Conservation (phyloP, 139 green algal species). For the Gonium pectorale region DNA sequence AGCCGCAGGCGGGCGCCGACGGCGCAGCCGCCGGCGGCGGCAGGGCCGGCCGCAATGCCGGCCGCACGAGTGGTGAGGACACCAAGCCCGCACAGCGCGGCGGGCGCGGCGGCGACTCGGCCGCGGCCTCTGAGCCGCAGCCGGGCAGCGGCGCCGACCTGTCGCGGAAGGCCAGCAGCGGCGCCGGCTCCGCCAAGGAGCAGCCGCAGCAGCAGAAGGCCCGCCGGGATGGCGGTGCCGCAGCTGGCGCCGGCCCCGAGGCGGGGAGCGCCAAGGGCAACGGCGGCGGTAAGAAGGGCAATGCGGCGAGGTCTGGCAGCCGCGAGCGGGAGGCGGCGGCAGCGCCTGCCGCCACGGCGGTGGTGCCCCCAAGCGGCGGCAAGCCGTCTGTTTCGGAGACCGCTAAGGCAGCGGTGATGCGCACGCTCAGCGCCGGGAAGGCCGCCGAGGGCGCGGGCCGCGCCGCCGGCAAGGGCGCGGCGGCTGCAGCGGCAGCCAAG, state of each 20-base stretch:
- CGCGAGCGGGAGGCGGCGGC: neutral
- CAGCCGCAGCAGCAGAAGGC: neutral
- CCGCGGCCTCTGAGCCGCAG: neutral
- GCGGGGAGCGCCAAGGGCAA: neutral
- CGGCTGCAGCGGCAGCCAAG: neutral
- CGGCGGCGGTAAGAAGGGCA: neutral
- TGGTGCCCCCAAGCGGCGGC: neutral
- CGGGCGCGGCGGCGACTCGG: neutral
- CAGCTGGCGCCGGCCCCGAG: neutral
- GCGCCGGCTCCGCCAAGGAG: neutral
- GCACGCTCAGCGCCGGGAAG: neutral
- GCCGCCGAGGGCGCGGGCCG: neutral
- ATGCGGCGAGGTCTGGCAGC: neutral
- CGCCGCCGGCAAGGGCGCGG: neutral
- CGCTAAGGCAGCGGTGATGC: conserved; percentile 26
- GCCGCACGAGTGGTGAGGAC: neutral
- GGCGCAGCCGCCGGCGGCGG: neutral
- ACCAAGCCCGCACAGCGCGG: neutral
- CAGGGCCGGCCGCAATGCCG: neutral
- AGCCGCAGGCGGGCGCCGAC: neutral
- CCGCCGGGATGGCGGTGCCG: neutral
- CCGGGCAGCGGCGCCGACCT: neutral
- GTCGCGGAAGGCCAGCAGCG: neutral
- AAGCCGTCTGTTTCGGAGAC: conserved; percentile 17
- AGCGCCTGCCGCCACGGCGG: neutral